phyloP scores from a whole-genome alignment of 2,329 filamentous ascomycete genomes.

The Botrytis medusae region DNA sequence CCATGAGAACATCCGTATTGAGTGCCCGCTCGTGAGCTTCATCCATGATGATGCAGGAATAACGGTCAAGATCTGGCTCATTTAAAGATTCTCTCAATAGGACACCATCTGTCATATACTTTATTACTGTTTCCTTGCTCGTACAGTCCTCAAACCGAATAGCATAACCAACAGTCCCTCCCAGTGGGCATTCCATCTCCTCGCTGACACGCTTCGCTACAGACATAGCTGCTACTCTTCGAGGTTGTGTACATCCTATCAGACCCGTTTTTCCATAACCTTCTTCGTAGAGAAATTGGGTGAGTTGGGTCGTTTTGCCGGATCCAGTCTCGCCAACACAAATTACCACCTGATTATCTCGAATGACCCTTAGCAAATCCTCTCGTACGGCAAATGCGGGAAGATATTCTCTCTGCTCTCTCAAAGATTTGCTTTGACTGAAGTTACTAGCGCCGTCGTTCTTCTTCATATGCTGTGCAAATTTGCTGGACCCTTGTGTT shows the following conservation, averaged over 20 bases:
- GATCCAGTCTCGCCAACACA: conserved; percentile 97
- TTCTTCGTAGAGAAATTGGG: conserved; percentile 94
- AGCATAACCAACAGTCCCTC: conserved; percentile 87
- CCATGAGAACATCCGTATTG: conserved; percentile 97
- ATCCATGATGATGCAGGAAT: conserved; percentile 99
- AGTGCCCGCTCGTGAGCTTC: conserved; percentile 96
- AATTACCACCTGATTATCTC: conserved; percentile 96
- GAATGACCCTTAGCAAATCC: conserved; percentile 84
- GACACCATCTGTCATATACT: conserved; percentile 99
- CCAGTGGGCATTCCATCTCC: conserved; percentile 94
- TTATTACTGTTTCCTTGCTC: conserved; percentile 91
- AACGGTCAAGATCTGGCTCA: conserved; percentile 89
- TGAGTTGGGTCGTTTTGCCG: conserved; percentile 95
- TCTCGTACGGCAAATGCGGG: conserved; percentile 96
- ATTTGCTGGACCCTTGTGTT: conserved; percentile 68
- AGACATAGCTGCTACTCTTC: conserved; percentile 97
- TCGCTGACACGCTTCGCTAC: conserved; percentile 97
- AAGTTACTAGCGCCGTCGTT: conserved; percentile 85
- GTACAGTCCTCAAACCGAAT: conserved; percentile 99
- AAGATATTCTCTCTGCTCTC: conserved; percentile 88
- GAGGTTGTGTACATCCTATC: conserved; percentile 95
- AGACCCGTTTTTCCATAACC: conserved; percentile 85
- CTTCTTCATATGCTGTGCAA: conserved; percentile 87
- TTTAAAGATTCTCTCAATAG: conserved; percentile 89
- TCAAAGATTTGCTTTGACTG: conserved; percentile 85